Percentiles rank a stretch among this genome's conserved stretches.
phyloP scores from a whole-genome alignment of 768 basidiomycete genomes.

The Calocybe cyanea region DNA sequence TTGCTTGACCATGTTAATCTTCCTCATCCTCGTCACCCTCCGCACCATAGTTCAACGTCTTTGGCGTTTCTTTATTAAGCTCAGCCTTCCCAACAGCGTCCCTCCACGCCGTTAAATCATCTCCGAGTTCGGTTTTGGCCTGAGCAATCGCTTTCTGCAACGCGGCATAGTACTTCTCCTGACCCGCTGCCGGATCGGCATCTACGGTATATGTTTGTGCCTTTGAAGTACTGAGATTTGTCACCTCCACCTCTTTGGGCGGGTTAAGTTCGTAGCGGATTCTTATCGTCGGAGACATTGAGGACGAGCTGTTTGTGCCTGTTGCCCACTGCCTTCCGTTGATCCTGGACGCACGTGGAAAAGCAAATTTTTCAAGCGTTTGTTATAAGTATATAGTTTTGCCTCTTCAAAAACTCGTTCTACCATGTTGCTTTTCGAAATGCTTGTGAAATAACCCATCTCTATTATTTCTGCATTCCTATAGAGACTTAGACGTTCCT shows the following conservation, averaged over 20 bases:
- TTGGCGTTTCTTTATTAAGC: conserved; percentile 52
- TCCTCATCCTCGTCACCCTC: conserved; percentile 48
- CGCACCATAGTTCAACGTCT: conserved; percentile 33
- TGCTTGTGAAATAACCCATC: conserved; percentile 53
- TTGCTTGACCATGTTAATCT: conserved; percentile 11
- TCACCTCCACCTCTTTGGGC: conserved; percentile 26
- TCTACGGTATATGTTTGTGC: conserved; percentile 18
- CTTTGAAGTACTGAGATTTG: conserved; percentile 17
- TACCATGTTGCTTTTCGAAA: conserved; percentile 19
- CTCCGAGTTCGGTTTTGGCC: conserved; percentile 54
- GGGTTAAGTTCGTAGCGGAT: conserved; percentile 42
- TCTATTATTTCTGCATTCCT: conserved; percentile 19
- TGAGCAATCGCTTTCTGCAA: conserved; percentile 46
- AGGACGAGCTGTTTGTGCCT: conserved; percentile 20
- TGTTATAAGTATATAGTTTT: neutral
- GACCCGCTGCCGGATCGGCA: conserved; percentile 15
- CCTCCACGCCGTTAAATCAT: conserved; percentile 71
- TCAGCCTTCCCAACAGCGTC: conserved; percentile 69
- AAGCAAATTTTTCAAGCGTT: conserved; percentile 9
- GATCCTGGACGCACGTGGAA: conserved; percentile 15
- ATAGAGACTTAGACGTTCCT: conserved; percentile 5
- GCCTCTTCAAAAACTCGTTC: too few relatives aligned
- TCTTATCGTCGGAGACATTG: conserved; percentile 24
- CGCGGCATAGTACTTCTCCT: conserved; percentile 44
- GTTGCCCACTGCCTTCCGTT: conserved; percentile 14